phyloP scores from a whole-genome alignment of 106 monocot species.

The Dioscorea zingiberensis region DNA sequence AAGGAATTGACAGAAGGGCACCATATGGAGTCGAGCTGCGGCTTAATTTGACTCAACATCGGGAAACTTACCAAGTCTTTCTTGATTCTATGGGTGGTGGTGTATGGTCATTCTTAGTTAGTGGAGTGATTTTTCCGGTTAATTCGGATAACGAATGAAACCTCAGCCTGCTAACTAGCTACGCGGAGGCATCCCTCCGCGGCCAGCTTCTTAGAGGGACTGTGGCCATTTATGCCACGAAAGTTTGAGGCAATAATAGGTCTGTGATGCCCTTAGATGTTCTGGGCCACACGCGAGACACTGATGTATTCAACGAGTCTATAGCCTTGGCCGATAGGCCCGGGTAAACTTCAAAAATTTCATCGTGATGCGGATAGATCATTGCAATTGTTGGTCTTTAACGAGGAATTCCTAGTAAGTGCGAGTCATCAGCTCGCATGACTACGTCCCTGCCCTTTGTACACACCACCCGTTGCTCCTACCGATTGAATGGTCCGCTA shows the following conservation, averaged over 20 bases:
- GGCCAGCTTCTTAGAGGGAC: conserved; percentile 4
- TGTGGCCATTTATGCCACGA: conserved; percentile 1
- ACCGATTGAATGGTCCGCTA: too few relatives aligned
- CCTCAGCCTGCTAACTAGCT: conserved; percentile 13
- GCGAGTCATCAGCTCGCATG: too few relatives aligned
- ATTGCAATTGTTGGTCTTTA: conserved; percentile 84
- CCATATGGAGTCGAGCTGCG: too few relatives aligned
- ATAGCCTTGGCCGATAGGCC: too few relatives aligned
- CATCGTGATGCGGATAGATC: conserved; percentile 98
- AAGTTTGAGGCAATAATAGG: conserved; percentile 28
- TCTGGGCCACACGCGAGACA: conserved; percentile 81
- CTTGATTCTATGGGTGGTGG: conserved; percentile 69
- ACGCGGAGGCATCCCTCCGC: conserved; percentile 6
- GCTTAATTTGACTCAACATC: too few relatives aligned
- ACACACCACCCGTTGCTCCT: too few relatives aligned
- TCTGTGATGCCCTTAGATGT: conserved; percentile 99
- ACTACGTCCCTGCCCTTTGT: too few relatives aligned
- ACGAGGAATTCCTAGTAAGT: too few relatives aligned
- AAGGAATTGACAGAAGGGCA: too few relatives aligned
- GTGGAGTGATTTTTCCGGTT: conserved; percentile 14
- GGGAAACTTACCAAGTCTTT: too few relatives aligned
- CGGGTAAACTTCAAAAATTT: too few relatives aligned
- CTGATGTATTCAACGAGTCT: too few relatives aligned
- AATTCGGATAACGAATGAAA: neutral
- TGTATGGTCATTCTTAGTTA: conserved; percentile 77